Conservation (phyloP, 2,329 filamentous ascomycete species). For the Colletotrichum sp. region DNA sequence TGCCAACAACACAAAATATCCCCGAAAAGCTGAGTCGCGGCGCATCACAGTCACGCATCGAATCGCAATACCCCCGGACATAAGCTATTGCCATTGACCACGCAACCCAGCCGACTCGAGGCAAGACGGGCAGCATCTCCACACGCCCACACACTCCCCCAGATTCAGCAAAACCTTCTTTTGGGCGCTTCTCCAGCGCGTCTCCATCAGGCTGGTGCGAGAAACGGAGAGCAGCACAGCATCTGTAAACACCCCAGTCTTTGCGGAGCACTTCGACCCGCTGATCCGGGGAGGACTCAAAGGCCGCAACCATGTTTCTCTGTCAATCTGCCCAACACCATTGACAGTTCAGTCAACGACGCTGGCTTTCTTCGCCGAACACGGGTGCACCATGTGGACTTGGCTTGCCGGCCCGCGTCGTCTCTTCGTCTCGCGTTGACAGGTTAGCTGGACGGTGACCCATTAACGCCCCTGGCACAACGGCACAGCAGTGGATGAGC, state of each 20-base stretch:
- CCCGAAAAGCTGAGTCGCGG: not conserved
- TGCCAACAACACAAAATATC: not conserved
- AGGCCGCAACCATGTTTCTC: not conserved
- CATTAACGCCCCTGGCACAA: not conserved
- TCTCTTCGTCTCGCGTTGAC: not conserved
- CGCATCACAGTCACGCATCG: not conserved
- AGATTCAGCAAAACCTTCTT: slow-evolving; percentile 15
- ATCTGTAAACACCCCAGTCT: slow-evolving; percentile 4
- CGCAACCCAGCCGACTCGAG: not conserved
- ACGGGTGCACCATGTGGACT: not conserved
- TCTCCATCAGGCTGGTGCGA: not conserved
- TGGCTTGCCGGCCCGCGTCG: not conserved
- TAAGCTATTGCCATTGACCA: not conserved
- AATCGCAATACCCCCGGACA: not conserved
- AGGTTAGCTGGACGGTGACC: not conserved
- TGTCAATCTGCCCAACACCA: not conserved
- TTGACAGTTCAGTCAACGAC: not conserved
- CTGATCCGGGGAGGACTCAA: slow-evolving; percentile 17
- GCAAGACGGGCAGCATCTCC: slow-evolving; percentile 17
- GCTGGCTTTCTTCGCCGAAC: not conserved
- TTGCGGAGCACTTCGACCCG: slow-evolving; percentile 20
- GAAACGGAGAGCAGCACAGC: not conserved
- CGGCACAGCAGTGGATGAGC: not conserved
- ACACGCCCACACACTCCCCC: slow-evolving; percentile 13
- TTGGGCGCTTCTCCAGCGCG: not conserved